These are phyloP conservation scores for Penicillium sp. DNA, from an alignment of 2,329 filamentous ascomycete species.

Conservation along the genomic window DNA sequence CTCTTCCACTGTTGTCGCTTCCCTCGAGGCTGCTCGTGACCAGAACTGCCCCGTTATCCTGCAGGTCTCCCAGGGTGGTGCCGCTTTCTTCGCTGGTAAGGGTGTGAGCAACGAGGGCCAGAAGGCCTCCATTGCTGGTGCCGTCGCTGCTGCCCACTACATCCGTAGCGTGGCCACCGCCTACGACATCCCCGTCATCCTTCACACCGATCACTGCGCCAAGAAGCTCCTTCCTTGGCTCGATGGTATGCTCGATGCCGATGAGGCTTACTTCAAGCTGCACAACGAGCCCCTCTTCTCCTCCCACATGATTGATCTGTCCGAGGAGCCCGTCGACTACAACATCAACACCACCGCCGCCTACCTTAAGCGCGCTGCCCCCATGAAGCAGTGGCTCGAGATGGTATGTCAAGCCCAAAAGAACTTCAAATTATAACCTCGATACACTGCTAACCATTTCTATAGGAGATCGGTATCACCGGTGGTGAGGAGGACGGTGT, in stretches of 20 bases:
- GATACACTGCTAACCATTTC: constrained; percentile 6
- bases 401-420: constrained; percentile 62
- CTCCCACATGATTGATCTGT: constrained; percentile 98
- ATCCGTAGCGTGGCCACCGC: constrained; percentile 81
- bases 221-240: constrained; percentile 99
- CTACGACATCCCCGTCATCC: constrained; percentile 87
- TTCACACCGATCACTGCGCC: constrained; percentile 98
- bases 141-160: constrained; percentile 88
- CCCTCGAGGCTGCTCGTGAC: constrained; percentile 93
- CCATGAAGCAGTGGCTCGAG: constrained; percentile 99
- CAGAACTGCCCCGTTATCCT: constrained; percentile 88
- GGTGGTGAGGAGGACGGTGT: constrained; percentile 97
- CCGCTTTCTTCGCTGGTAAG: constrained; percentile 90
- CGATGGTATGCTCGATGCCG: constrained; percentile 90
- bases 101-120: constrained; percentile 81
- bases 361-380: constrained; percentile 90
- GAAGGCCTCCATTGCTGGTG: constrained; percentile 81
- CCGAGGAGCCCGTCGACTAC: constrained; percentile 83
- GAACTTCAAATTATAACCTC: not conserved
- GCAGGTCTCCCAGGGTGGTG: constrained; percentile 90
- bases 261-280: constrained; percentile 93
- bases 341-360: constrained; percentile 90
- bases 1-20: constrained; percentile 78
- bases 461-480: constrained; percentile 81
- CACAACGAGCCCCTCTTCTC: constrained; percentile 91